phyloP scores from a whole-genome alignment of 495 filamentous ascomycete species.

The Aspergillus incahuasiensis region DNA sequence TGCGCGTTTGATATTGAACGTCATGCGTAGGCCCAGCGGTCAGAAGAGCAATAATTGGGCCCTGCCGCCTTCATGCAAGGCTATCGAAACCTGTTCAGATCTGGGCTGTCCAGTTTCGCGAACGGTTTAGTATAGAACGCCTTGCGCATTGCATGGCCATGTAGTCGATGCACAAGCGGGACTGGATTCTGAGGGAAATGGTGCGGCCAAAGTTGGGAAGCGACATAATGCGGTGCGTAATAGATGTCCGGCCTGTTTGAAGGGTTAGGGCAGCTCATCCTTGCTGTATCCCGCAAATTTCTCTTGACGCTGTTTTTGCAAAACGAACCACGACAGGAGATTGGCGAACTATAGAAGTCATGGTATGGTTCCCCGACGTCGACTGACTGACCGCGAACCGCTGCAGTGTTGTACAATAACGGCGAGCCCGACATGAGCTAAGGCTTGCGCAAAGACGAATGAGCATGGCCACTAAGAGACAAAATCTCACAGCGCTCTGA shows the following conservation, averaged over 20 bases:
- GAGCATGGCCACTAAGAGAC: neutral
- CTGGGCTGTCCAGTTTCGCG: neutral
- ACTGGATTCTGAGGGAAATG: too few relatives aligned
- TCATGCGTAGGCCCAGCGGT: neutral
- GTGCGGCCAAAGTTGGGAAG: too few relatives aligned
- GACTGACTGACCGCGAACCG: neutral
- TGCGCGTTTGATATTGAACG: neutral
- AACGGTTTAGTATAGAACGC: neutral
- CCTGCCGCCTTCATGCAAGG: neutral
- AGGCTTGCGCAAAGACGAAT: neutral
- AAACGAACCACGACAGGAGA: neutral
- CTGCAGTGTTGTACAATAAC: conserved; percentile 7
- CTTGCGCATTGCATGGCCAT: too few relatives aligned
- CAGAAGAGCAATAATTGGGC: neutral
- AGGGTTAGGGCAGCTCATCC: too few relatives aligned
- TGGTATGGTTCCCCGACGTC: neutral
- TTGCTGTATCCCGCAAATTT: conserved; percentile 44
- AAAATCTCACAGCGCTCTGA: neutral
- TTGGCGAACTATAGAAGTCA: neutral
- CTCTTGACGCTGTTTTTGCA: conserved; percentile 40
- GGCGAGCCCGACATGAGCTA: neutral
- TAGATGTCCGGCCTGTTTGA: neutral
- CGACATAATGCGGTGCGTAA: neutral
- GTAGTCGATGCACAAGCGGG: too few relatives aligned
- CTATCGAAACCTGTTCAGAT: neutral